Evolutionary conservation across 345 rosid species (phyloP), one percentile per base, ranked within the genome.

Genomic region (Heritiera littoralis): DNA sequence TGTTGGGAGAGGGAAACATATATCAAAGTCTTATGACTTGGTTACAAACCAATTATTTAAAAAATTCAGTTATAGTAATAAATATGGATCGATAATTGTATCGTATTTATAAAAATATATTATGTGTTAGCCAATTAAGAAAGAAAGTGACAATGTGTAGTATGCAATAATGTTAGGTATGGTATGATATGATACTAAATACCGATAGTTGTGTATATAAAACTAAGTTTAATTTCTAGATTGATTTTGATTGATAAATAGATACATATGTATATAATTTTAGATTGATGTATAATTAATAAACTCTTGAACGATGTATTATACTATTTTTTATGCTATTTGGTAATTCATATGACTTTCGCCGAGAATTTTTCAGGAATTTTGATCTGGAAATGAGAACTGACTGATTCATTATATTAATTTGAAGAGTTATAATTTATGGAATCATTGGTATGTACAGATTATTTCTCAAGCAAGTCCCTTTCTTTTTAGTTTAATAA

Each of bases 1-100:
- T 74, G 83, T 79, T 20, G 10, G 72, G 65, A 69, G 63, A 72
- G 28, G 46, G 71, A 78, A 65, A 43, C 38, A 71, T 70, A 58
- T 54, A 75, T 15, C 41, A 32, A 69, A 74, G 38, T 30, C 9
- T 18, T 55, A 59, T 64, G 80, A 74, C 77, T 84, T 82, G 77
- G 81, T 85, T 70, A 51, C 76, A 83, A 85, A 80, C 70, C 71
- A 85, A 85, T 81, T 54, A n/a, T 49, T 70, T 77, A 68, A 68
- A 20, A 4, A 61, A 61, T 9, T 28, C 17, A 4, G 40, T 28
- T 63, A 32, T 12, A 20, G 2, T 7, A 12, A 18, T 18, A 18
- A 7, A 18, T 18, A 18, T 56, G 2, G 3, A 12, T 41, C 43
- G 6, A 41, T 41, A 41, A 41, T 41, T 4, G 6, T 2, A 5